phyloP scores from a whole-genome alignment of 2,329 filamentous ascomycete genomes.

The Alternaria postmessia region DNA sequence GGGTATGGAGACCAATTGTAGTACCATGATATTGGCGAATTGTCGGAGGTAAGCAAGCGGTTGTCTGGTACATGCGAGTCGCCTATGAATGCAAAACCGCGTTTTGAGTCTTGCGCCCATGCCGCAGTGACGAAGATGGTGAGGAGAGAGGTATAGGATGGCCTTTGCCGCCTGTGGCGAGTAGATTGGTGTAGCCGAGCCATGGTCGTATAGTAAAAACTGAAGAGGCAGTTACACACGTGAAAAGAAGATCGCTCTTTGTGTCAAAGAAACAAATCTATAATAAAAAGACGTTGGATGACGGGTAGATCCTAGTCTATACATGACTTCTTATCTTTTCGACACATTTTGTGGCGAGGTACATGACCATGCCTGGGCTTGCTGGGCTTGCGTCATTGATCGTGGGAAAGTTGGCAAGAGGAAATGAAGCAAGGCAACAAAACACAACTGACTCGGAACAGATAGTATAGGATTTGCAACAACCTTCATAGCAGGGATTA shows the following conservation, averaged over 20 bases:
- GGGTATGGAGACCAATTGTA: conserved; percentile 74
- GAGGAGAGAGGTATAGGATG: conserved; percentile 6
- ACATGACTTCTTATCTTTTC: conserved; percentile 19
- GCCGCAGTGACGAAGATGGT: conserved; percentile 17
- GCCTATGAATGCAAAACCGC: conserved; percentile 75
- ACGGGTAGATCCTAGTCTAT: conserved; percentile 15
- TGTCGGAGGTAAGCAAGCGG: conserved; percentile 68
- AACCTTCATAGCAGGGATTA: neutral
- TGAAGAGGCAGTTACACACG: neutral
- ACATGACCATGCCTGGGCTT: conserved; percentile 26
- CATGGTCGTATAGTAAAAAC: conserved; percentile 4
- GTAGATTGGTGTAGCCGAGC: conserved; percentile 1
- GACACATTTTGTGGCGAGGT: conserved; percentile 28
- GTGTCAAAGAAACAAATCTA: neutral
- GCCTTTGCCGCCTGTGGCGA: conserved; percentile 7
- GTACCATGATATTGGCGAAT: conserved; percentile 78
- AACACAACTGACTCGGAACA: conserved; percentile 15
- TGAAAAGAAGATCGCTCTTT: neutral
- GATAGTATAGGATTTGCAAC: neutral
- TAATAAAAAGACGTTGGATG: neutral
- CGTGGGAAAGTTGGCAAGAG: conserved; percentile 39
- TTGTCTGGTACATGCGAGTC: conserved; percentile 65
- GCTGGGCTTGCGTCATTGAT: conserved; percentile 46
- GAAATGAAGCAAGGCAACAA: conserved; percentile 17
- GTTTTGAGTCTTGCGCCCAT: conserved; percentile 63